phyloP scores from a whole-genome alignment of 169 alveolate genomes.

The Sarcocystis neurona region DNA sequence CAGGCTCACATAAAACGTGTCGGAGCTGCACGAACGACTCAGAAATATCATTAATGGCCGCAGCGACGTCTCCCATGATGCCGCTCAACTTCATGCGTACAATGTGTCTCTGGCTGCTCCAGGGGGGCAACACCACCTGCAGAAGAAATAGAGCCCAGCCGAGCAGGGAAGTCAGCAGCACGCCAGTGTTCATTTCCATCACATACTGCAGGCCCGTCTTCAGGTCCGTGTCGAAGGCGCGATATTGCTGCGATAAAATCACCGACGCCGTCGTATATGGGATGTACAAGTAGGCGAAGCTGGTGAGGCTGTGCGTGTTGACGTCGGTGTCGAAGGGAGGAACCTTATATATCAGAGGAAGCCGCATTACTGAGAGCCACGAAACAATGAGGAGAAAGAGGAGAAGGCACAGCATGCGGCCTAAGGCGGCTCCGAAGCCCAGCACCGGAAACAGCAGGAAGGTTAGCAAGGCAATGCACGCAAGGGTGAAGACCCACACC shows the following conservation, averaged over 20 bases:
- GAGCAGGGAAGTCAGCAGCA: neutral
- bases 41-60: neutral
- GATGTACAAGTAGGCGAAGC: constrained; percentile 17
- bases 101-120: constrained; percentile 30
- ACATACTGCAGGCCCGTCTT: neutral
- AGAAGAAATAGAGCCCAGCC: constrained; percentile 23
- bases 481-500: constrained; percentile 37
- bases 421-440: constrained; percentile 5
- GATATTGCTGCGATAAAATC: constrained; percentile 21
- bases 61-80: constrained; percentile 13
- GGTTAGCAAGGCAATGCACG: constrained; percentile 15
- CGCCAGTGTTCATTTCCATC: neutral
- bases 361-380: constrained; percentile 27
- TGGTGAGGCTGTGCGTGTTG: constrained; percentile 15
- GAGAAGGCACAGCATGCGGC: constrained; percentile 20
- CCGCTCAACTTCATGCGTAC: constrained; percentile 5
- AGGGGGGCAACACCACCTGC: constrained; percentile 31
- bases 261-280: constrained; percentile 21
- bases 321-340: constrained; percentile 34
- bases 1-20: neutral
- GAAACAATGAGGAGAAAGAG: constrained; percentile 13
- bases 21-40: neutral
- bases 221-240: constrained; percentile 32
- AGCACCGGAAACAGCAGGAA: constrained; percentile 17
- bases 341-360: constrained; percentile 14